Base-by-base conservation (phyloP, 1,284 basidiomycete genomes). In the Naganishia cerealis region DNA sequence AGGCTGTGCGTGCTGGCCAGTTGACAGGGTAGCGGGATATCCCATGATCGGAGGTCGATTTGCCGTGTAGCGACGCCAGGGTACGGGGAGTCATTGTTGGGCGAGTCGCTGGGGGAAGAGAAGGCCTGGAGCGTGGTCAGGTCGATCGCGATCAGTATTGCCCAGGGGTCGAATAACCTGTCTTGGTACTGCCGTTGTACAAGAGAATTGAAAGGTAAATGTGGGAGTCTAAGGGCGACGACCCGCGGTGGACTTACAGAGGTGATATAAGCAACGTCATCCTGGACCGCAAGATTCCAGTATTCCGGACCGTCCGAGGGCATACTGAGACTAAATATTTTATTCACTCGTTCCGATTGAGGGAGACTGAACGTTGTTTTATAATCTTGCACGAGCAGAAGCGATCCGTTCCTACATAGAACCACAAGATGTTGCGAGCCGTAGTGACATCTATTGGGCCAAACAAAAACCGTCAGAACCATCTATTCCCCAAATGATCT, bases 361-460 rank as follows among this genome's bases (percentile, higher is more conserved):
- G 61, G 52, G 3, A 63, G 50, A 15, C 38, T 38, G 9, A 63
- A 63, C 3, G 61, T 63, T 5, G 18, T 39, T 42, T 63, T 63
- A 38, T 63, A 63, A 24, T 63, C 61, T 26, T 63, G 50, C 21
- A 63, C 39, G 24, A 63, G 16, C 26, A 63, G 50, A 29, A 63
- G 39, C 50, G 61, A 63, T 33, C 61, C 61, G 33, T 63, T 63
- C 38, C 61, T 53, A 39, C 50, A 63, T 6, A 63, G 26, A 9
- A 63, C 39, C n/a, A 54, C 36, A 8, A 63, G 61, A 26, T 63
- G 16, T 12, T 24, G 36, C 9, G 61, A 29, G 15, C 61, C 61
- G 39, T 63, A 63, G 42, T 63, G 61, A 43, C 61, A 63, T n/a
- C 57, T 59, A 24, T 12, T 2, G 13, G 55, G 0, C 4, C n/a